phyloP scores from a whole-genome alignment of 257 asterid species.

The Plectranthus barbatus region DNA sequence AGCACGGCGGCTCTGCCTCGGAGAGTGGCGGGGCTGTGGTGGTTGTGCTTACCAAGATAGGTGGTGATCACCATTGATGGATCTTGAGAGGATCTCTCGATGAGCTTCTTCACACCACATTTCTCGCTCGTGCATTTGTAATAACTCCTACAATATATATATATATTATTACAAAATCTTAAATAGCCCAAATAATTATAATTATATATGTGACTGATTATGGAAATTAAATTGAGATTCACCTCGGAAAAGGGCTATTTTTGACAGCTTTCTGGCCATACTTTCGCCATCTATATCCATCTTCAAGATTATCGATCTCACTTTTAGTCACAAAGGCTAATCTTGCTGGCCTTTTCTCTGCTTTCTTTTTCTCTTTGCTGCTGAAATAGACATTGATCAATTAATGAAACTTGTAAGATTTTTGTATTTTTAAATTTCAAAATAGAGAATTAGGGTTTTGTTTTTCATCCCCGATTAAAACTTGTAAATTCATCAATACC shows the following conservation, averaged over 20 bases:
- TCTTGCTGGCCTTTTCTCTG: conserved; percentile 45
- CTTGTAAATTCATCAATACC: not conserved
- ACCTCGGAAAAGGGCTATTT: conserved; percentile 77
- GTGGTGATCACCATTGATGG: conserved; percentile 73
- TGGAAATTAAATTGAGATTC: not conserved
- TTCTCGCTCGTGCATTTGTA: conserved; percentile 69
- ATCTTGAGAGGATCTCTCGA: conserved; percentile 66
- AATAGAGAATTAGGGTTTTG: conserved; percentile 13
- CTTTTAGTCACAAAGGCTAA: conserved; percentile 76
- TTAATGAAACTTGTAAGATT: too few species aligned
- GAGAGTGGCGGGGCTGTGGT: conserved; percentile 60
- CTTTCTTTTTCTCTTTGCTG: conserved; percentile 40
- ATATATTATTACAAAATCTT: not conserved
- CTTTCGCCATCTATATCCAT: conserved; percentile 83
- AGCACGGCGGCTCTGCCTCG: conserved; percentile 43
- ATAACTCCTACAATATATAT: conserved; percentile 83
- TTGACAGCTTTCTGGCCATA: conserved; percentile 84
- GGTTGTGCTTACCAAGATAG: conserved; percentile 79
- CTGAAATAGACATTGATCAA: conserved; percentile 13
- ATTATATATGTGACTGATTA: not conserved
- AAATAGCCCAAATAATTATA: too few species aligned
- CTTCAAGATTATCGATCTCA: conserved; percentile 69
- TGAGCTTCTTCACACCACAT: conserved; percentile 70
- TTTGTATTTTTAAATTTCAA: too few species aligned
- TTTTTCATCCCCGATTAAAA: not conserved